Conservation (phyloP, 73 alveolate genomes). For the Paramecium caudatum region DNA sequence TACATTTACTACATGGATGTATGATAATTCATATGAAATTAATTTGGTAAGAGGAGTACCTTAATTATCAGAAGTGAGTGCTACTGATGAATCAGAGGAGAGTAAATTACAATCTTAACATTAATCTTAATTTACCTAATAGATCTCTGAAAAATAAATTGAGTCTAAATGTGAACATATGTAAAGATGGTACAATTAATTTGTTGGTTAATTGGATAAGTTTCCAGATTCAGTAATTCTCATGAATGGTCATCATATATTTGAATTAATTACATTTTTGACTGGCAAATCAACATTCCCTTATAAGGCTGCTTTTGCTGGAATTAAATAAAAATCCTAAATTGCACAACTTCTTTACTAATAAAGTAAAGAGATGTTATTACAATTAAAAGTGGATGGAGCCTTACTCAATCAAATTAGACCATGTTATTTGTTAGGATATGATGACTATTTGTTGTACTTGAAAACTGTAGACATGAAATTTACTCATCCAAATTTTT, state of each 20-base stretch:
- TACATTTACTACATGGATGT: slow-evolving; percentile 86
- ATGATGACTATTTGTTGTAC: slow-evolving; percentile 84
- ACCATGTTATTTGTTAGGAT: slow-evolving; percentile 94
- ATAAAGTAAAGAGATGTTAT: slow-evolving; percentile 92
- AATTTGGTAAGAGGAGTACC: slow-evolving; percentile 87
- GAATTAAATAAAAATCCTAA: slow-evolving; percentile 79
- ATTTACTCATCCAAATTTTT: slow-evolving; percentile 64
- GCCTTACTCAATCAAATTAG: slow-evolving; percentile 96
- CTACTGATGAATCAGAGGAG: slow-evolving; percentile 82
- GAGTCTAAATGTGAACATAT: slow-evolving; percentile 95
- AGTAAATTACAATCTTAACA: slow-evolving; percentile 75
- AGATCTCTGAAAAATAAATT: slow-evolving; percentile 82
- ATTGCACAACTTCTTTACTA: slow-evolving; percentile 80
- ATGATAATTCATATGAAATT: slow-evolving; percentile 81
- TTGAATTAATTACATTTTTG: slow-evolving; percentile 87
- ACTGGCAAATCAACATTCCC: slow-evolving; percentile 95
- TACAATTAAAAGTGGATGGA: slow-evolving; percentile 95
- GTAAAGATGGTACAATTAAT: slow-evolving; percentile 92
- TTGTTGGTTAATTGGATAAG: slow-evolving; percentile 84
- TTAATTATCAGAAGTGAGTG: slow-evolving; percentile 78
- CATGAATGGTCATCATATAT: slow-evolving; percentile 93
- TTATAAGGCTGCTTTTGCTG: slow-evolving; percentile 87
- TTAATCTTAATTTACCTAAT: slow-evolving; percentile 71
- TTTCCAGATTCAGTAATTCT: slow-evolving; percentile 95
- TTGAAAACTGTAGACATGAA: slow-evolving; percentile 69